Base-by-base conservation (phyloP, 1,139 yeast species). In the Saccharomyces uvarum region DNA sequence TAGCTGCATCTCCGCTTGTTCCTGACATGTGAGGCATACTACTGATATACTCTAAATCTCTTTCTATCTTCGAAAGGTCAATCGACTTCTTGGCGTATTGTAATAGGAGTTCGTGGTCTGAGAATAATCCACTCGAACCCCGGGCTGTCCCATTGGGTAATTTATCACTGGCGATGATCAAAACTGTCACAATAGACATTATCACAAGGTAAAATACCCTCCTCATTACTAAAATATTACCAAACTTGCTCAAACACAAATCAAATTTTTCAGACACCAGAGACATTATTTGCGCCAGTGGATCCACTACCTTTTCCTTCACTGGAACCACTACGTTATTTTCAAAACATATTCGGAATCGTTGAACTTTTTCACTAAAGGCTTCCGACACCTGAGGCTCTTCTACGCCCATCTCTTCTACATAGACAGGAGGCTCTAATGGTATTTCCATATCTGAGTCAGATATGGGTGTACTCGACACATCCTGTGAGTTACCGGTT, bases 11-110 rank as follows among this genome's bases (percentile, higher is more conserved):
- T 16, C 96, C 98, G 19, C 81, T 80, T 2, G 97, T 84, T 1
- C 98, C 98, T 0, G 97, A 83, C 59, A 84, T 71, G 68, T 90
- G 98, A 1, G 96, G 90, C 82, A 90, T 81, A 1, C 89, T 81
- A 14, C 93, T 82, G 42, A 93, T 68, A 65, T 89, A 90, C 63
- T 88, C 88, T 60, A 88, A 69, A 57, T 85, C 82, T 55, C 82
- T 86, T 64, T 83, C 83, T 73, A 93, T 77, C 42, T 77, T 68
- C n/a, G 78, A 77, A 4, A 77, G 69, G 61, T 83, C 84, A 28
- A 89, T 77, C 46, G 77, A 76, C 28, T 74, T 73, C 14, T 73
- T 73, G 2, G 86, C 73, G 48, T 80, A 78, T 1, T 72, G 72
- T 19, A 78, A 28, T 7, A 51, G 46, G 29, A 51, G 75, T 2